Base-by-base conservation (phyloP, 768 basidiomycete genomes). In the Lactifluus pinguis region DNA sequence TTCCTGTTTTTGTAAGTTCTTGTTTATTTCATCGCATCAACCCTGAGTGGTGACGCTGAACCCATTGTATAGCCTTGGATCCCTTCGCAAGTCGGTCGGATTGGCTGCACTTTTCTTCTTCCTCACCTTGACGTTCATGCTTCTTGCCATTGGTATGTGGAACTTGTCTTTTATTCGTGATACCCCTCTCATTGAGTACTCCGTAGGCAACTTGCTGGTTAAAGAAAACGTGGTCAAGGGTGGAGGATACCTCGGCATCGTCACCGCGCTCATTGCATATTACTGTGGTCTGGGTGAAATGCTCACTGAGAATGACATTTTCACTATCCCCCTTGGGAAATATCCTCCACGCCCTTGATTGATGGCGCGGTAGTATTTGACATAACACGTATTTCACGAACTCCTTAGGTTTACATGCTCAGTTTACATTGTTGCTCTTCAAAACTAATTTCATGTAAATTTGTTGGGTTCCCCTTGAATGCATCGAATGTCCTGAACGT, bases 1-100 rank as follows among this genome's bases (percentile, higher is more conserved):
- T 79, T 83, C 72, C 71, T 89, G 67, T 76, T 90, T 65, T 61
- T 84, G 89, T 90, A 61, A 68, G 83, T 76, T 39, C 14, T 38
- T 14, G 2, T 17, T 15, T 42, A 10, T 25, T 8, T 29, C 34
- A 17, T 38, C 4, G 8, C 11, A 8, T 42, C 4, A 14, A 39
- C 19, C 51, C 8, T 25, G 45, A 21, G 9, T 41, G 3, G 4
- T 6, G 17, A 7, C n/a, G 42, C 34, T 57, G 2, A 3, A 25
- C 48, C 9, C 5, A 6, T 14, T 30, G 44, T n/a, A 8, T 51
- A 81, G 80, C 44, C 51, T 85, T 36, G 83, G 77, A 14, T 71
- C 79, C 2, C 69, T 81, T 2, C 76, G 80, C 60, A 76, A 77
- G 29, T 83, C 80, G 47, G 44, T 83, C 49, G 77, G 76, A 49